Evolutionary conservation across 2,329 filamentous ascomycete species (phyloP), one percentile per base, ranked within the genome.

Genomic region (Sporothrix inflata): DNA sequence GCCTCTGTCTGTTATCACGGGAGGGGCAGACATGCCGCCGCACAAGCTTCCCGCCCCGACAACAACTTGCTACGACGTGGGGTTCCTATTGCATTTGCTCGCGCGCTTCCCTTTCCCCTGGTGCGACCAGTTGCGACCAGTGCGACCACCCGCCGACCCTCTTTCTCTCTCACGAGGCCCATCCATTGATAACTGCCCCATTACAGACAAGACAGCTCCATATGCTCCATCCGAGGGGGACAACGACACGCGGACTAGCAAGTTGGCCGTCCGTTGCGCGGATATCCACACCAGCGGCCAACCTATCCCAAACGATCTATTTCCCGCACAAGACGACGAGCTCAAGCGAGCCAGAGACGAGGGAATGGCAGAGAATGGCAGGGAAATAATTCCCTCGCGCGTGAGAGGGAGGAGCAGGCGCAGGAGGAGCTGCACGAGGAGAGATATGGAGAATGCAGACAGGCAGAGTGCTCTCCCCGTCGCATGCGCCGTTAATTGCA

Each of bases 241-340:
- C 38, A 19, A 40, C 65, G 63, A 68, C 53, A 49, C 55, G 71
- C 55, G n/a, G 71, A 24, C 55, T 69, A 72, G 45, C 70, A 55
- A 53, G 61, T 27, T 27, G 24, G 38, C 24, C 49, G 11, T 69
- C 47, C 57, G 60, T 55, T 68, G 14, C 11, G 68, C 63, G 61
- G 72, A 73, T 73, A 47, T 70, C 72, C 72, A 71, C 69, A 57
- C 55, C 69, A 40, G 51, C 12, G 45, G 51, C 53, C 70, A 70
- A 51, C 72, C 72, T 73, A 72, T 73, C 69, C 72, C 24, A 63
- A 67, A 47, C 49, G 30, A 53, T 61, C 42, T 72, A 73, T 73
- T 73, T 71, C 57, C 72, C 72, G 65, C 72, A 73, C 42, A 40
- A 38, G 7, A 16, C 24, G 38, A 11, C 60, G 27, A 19, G 38